Conservation (phyloP, 2,329 filamentous ascomycete genomes). For the Epichloe typhina region DNA sequence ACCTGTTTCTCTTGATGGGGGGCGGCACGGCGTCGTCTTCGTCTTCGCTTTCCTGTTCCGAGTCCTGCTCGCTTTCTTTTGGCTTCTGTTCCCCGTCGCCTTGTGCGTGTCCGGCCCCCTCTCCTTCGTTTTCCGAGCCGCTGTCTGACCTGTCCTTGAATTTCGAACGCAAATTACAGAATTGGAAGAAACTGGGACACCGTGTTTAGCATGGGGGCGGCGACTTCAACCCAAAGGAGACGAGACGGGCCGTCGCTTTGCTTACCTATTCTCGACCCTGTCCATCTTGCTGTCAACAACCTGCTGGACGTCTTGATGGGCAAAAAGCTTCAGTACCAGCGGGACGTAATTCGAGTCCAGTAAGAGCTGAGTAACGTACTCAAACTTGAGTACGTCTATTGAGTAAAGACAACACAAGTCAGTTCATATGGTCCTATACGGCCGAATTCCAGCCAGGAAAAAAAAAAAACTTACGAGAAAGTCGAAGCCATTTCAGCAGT, state of each 20-base stretch:
- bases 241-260: background rate
- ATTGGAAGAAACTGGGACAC: constrained; percentile 65
- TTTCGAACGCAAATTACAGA: constrained; percentile 61
- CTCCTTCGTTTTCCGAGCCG: constrained; percentile 15
- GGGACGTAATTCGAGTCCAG: constrained; percentile 93
- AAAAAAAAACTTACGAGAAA: constrained; percentile 57
- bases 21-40: constrained; percentile 79
- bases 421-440: background rate
- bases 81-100: constrained; percentile 20
- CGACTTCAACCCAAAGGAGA: background rate
- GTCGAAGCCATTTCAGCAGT: constrained; percentile 91
- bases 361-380: constrained; percentile 86
- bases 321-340: constrained; percentile 82
- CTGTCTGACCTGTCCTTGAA: constrained; percentile 22
- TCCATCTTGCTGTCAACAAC: constrained; percentile 79
- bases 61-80: constrained; percentile 14
- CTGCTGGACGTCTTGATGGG: constrained; percentile 85
- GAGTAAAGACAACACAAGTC: background rate
- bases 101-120: constrained; percentile 15
- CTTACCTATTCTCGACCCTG: constrained; percentile 65
- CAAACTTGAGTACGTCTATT: constrained; percentile 82
- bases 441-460: background rate
- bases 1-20: constrained; percentile 58
- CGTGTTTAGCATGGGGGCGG: background rate
- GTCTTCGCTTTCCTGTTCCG: constrained; percentile 46